Percentiles rank a stretch among this genome's conserved stretches.
Conservation (phyloP, 352 stramenopile species). For the Phytophthora chlamydospora region DNA sequence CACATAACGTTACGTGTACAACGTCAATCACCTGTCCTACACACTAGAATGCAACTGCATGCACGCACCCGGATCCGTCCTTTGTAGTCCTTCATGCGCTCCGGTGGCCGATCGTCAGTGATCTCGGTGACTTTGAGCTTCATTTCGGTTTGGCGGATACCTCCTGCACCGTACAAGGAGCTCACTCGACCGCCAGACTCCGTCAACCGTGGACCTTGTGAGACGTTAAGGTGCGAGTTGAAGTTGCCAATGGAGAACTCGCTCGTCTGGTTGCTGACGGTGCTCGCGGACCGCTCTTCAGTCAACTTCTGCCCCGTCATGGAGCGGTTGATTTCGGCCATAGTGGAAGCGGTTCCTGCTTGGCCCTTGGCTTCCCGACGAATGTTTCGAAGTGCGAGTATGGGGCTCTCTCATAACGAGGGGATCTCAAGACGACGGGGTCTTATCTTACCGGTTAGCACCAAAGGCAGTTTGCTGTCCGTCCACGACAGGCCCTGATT, state of each 20-base stretch:
- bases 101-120: conserved; percentile 39
- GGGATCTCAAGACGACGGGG: neutral
- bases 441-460: neutral
- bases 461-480: neutral
- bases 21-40: too few species aligned
- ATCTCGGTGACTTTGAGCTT: conserved; percentile 59
- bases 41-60: too few species aligned
- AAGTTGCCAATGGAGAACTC: conserved; percentile 9
- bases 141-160: conserved; percentile 59
- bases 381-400: conserved; percentile 11
- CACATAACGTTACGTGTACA: too few species aligned
- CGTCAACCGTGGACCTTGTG: neutral
- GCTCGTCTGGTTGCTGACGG: conserved; percentile 3
- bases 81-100: conserved; percentile 71
- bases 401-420: neutral
- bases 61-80: conserved; percentile 51
- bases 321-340: conserved; percentile 4
- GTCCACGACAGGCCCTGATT: conserved; percentile 1
- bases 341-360: neutral
- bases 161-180: neutral
- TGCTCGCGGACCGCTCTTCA: conserved; percentile 5
- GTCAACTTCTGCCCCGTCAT: neutral
- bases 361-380: conserved; percentile 2
- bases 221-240: conserved; percentile 1
- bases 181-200: conserved; percentile 3